Percentiles rank a stretch among this genome's conserved stretches.
These are phyloP conservation scores for Chiua virens DNA, from an alignment of 768 basidiomycete species.

Conservation along the genomic window DNA sequence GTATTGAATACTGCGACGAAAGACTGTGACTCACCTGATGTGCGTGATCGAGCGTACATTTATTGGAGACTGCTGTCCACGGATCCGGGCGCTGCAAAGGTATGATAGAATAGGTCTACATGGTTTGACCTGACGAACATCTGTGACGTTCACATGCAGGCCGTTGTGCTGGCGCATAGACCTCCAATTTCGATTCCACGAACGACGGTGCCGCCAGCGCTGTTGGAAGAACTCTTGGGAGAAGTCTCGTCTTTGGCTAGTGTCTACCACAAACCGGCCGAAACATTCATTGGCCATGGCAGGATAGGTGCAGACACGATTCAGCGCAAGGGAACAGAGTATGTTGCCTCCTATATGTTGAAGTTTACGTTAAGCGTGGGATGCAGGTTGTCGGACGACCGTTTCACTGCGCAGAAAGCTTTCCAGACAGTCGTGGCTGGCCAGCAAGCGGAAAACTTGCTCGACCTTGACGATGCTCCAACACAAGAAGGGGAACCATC, in stretches of 20 bases:
- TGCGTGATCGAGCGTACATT: conserved; percentile 95
- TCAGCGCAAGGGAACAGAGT: conserved; percentile 63
- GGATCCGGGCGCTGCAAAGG: conserved; percentile 95
- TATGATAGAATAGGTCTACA: conserved; percentile 23
- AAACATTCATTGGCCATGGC: conserved; percentile 93
- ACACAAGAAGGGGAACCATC: conserved; percentile 59
- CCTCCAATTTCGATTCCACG: conserved; percentile 93
- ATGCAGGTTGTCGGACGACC: conserved; percentile 63
- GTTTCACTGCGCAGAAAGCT: conserved; percentile 73
- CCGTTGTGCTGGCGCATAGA: conserved; percentile 86
- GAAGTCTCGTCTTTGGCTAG: conserved; percentile 90
- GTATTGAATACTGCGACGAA: conserved; percentile 94
- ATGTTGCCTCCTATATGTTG: conserved; percentile 25
- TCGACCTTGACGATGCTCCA: conserved; percentile 86
- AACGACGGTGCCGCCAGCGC: conserved; percentile 82
- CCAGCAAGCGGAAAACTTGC: conserved; percentile 90
- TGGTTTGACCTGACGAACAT: neutral
- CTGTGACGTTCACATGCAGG: conserved; percentile 41
- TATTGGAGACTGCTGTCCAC: conserved; percentile 96
- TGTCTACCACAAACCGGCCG: conserved; percentile 96
- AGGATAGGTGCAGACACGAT: conserved; percentile 82
- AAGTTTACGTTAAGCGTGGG: neutral
- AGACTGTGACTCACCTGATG: conserved; percentile 95
- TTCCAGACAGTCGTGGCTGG: conserved; percentile 90
- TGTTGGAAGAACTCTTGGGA: conserved; percentile 88